Base-by-base conservation (phyloP, 768 basidiomycete genomes). In the Pulveroboletus frians region DNA sequence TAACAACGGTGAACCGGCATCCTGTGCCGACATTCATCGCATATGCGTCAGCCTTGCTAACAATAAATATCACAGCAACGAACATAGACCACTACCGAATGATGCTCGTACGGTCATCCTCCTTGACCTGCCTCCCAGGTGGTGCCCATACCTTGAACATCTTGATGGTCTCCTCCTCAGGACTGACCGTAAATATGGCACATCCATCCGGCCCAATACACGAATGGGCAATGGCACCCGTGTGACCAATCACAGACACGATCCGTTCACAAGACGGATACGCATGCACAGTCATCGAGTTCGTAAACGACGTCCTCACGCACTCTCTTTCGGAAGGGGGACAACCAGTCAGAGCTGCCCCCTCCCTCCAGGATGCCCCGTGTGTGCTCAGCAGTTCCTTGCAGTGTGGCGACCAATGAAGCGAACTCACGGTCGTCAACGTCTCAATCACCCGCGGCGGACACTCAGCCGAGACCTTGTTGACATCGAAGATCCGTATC, bases 361-460 rank as follows among this genome's bases (percentile, higher is more conserved):
- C 50, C 32, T 39, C 51, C 9, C 51, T 51, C 66, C 68, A 68
- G 27, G 52, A 60, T 43, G 63, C 63, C 49, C 69, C 89, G 57
- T 92, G 88, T 3, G 89, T 88, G 37, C 81, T 88, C n/a, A 95
- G 68, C 31, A 96, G 68, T 59, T 95, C 92, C 55, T 89, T 90
- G 59, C 83, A 83, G 53, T 91, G 85, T 4, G 83, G 80, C 14
- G 89, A 88, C 72, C 79, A 87, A 53, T 77, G 73, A 46, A 82
- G 72, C 15, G 77, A 83, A 42, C 79, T 83, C 45, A 84, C 74
- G 62, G 77, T 80, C 13, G 80, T 76, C 44, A 69, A 64, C 17
- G 71, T 61, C 32, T 59, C 43, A 46, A 77, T 63, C 30, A 77
- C 76, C 15, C 76, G 63, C 4, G 82, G 78, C 35, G 76, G 72